These are phyloP conservation scores for Amorphotheca resinae DNA, from an alignment of 495 filamentous ascomycete species.

Conservation along the genomic window DNA sequence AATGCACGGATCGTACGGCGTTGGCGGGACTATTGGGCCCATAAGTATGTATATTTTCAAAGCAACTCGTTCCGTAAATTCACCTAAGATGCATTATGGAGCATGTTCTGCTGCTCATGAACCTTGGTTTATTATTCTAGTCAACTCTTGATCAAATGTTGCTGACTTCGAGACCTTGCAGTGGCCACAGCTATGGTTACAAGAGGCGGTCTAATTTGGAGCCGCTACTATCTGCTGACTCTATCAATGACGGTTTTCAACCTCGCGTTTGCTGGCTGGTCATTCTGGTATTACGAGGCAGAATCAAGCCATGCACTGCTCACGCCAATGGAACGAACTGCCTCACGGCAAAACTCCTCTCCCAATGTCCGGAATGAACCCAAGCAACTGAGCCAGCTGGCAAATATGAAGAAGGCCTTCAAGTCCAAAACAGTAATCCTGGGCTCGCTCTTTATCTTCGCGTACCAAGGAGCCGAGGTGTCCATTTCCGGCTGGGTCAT, in stretches of 20 bases:
- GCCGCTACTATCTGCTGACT: conserved; percentile 46
- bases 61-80: not conserved
- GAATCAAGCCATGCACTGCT: conserved; percentile 29
- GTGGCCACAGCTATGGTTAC: conserved; percentile 49
- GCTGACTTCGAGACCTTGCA: not conserved
- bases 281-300: conserved; percentile 45
- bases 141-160: not conserved
- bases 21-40: conserved; percentile 9
- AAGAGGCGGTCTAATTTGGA: conserved; percentile 34
- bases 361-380: conserved; percentile 1
- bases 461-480: conserved; percentile 71
- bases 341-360: conserved; percentile 19
- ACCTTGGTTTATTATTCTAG: too few species aligned
- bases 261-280: conserved; percentile 37
- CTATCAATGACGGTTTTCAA: conserved; percentile 38
- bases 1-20: conserved; percentile 58
- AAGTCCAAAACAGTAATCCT: conserved; percentile 51
- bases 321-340: conserved; percentile 27
- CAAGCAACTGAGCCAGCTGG: conserved; percentile 28
- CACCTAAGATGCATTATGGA: too few species aligned
- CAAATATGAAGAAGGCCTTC: conserved; percentile 30
- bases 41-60: not conserved
- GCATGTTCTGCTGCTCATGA: too few species aligned
- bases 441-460: conserved; percentile 66
- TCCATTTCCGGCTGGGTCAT: conserved; percentile 74